Percentiles rank a stretch among this genome's conserved stretches.
Conservation (phyloP, 169 alveolate genomes). For the Amoebophrya sp. region DNA sequence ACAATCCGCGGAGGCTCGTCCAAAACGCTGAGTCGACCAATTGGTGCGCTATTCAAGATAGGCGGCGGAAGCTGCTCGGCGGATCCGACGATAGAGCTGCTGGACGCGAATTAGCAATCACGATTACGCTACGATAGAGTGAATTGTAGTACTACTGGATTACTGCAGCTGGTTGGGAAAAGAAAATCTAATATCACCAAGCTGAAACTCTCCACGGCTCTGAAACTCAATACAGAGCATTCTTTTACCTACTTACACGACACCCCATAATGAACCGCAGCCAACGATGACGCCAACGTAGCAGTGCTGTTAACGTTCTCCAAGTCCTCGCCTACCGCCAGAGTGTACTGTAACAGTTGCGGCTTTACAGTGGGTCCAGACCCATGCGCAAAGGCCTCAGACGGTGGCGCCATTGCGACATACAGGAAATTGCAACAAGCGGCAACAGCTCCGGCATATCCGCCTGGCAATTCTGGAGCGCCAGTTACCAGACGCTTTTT, state of each 20-base stretch:
- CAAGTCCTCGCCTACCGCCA: background rate
- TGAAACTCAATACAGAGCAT: too few relatives aligned
- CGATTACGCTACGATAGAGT: too few relatives aligned
- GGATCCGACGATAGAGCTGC: too few relatives aligned
- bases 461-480: background rate
- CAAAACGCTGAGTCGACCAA: background rate
- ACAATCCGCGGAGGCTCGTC: background rate
- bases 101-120: too few relatives aligned
- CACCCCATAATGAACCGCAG: too few relatives aligned
- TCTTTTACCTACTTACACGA: too few relatives aligned
- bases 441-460: background rate
- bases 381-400: background rate
- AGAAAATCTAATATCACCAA: too few relatives aligned
- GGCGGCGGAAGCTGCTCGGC: too few relatives aligned
- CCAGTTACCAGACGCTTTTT: background rate
- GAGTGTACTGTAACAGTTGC: background rate
- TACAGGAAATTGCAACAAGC: background rate
- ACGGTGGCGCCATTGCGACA: background rate
- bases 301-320: too few relatives aligned
- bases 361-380: background rate
- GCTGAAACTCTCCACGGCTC: too few relatives aligned
- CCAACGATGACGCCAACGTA: too few relatives aligned
- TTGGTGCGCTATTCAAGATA: background rate
- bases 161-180: background rate
- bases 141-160: too few relatives aligned